Evolutionary conservation across 2,329 filamentous ascomycete genomes (phyloP).

Genomic region (Fusarium dimerum): DNA sequence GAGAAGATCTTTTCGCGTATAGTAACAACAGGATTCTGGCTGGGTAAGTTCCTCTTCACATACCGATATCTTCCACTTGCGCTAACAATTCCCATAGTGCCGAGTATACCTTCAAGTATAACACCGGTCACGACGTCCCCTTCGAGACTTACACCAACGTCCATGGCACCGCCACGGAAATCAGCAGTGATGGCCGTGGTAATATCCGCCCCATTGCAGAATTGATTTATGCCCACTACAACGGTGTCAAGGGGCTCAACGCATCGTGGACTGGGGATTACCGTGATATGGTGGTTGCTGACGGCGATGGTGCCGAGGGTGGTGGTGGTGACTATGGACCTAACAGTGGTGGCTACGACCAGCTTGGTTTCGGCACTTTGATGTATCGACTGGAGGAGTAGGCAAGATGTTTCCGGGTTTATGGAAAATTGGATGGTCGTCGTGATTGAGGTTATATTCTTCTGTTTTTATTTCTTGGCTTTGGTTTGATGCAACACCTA

Average conservation of each 20-base stretch:
- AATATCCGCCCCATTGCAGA: slow-evolving; percentile 37
- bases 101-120: slow-evolving; percentile 44
- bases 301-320: slow-evolving; percentile 40
- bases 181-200: slow-evolving; percentile 10
- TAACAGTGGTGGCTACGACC: slow-evolving; percentile 43
- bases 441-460: too few species aligned
- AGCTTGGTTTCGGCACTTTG: slow-evolving; percentile 33
- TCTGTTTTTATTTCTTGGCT: too few species aligned
- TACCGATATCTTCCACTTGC: too few species aligned
- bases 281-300: slow-evolving; percentile 35
- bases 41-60: not conserved
- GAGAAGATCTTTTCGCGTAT: slow-evolving; percentile 38
- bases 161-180: slow-evolving; percentile 36
- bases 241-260: slow-evolving; percentile 36
- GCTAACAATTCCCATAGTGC: slow-evolving; percentile 20
- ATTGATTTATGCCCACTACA: slow-evolving; percentile 42
- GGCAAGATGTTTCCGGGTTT: too few species aligned
- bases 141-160: slow-evolving; percentile 38
- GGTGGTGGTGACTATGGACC: slow-evolving; percentile 45
- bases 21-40: not conserved
- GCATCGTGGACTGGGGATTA: slow-evolving; percentile 38
- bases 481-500: too few species aligned
- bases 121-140: slow-evolving; percentile 42
- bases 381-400: too few species aligned
- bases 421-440: too few species aligned